Evolutionary conservation across 2,329 filamentous ascomycete species (phyloP).

Genomic region (Chaetothyriales sp.): DNA sequence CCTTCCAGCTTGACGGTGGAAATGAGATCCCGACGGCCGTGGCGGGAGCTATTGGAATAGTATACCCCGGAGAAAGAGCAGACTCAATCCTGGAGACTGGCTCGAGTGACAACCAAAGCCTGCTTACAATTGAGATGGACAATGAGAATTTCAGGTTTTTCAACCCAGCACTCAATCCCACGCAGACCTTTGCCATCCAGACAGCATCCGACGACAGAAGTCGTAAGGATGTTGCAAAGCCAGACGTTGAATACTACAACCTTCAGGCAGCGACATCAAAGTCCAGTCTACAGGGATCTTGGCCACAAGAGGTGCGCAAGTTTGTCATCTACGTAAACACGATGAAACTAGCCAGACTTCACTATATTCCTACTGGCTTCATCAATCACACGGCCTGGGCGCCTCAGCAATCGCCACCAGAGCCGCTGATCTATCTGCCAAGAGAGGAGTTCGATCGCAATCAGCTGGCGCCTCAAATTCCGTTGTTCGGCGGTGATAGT

Average conservation of each 20-base stretch:
- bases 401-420: constrained; percentile 23
- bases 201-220: background rate
- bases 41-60: constrained; percentile 25
- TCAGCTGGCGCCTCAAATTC: constrained; percentile 23
- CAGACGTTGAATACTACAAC: constrained; percentile 14
- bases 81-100: constrained; percentile 23
- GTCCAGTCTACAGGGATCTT: constrained; percentile 19
- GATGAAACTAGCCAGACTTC: constrained; percentile 28
- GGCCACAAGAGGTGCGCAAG: constrained; percentile 23
- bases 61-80: constrained; percentile 32
- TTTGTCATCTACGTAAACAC: constrained; percentile 34
- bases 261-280: constrained; percentile 16
- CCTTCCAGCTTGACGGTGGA: constrained; percentile 32
- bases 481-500: background rate
- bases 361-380: constrained; percentile 32
- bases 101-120: background rate
- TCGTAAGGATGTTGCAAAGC: background rate
- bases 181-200: constrained; percentile 25
- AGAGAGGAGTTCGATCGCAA: constrained; percentile 28
- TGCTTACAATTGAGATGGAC: constrained; percentile 7
- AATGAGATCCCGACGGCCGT: constrained; percentile 19
- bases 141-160: constrained; percentile 26
- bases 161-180: constrained; percentile 27
- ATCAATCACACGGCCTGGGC: constrained; percentile 35
- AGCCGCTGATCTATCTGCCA: constrained; percentile 21